phyloP scores from a whole-genome alignment of 148 eudicot genomes.

The Vaccinium macrocarpon region DNA sequence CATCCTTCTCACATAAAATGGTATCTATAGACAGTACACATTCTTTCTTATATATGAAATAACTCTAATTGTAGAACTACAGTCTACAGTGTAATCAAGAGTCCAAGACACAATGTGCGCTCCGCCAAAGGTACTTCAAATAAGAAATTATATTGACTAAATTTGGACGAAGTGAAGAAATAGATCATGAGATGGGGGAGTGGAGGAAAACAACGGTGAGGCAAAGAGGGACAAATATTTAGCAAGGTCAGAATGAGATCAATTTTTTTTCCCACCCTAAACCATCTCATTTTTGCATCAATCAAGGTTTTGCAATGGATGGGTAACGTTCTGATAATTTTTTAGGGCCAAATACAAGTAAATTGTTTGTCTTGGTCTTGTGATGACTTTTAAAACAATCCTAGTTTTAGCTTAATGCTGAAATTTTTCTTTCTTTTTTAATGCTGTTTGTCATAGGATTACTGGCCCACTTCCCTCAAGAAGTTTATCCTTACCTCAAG shows the following conservation, averaged over 20 bases:
- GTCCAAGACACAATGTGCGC: neutral
- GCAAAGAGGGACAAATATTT: neutral
- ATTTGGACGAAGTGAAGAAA: neutral
- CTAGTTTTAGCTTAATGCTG: neutral
- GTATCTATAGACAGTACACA: neutral
- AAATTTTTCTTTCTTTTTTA: neutral
- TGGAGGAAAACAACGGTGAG: neutral
- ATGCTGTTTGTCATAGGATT: slow-evolving; percentile 36
- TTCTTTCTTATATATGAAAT: neutral
- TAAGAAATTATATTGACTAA: neutral
- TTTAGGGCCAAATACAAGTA: neutral
- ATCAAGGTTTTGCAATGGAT: neutral
- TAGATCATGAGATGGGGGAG: neutral
- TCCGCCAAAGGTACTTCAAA: neutral
- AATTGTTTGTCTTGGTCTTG: neutral
- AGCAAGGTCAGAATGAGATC: neutral
- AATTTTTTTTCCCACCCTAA: neutral
- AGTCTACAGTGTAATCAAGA: neutral
- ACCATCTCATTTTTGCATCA: neutral
- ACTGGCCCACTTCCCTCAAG: slow-evolving; percentile 85
- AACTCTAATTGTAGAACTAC: neutral
- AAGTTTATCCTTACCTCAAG: slow-evolving; percentile 49
- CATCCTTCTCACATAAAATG: neutral
- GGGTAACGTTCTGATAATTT: neutral
- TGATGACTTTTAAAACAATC: neutral